Conservation (phyloP, 257 asterid species). For the Euphrasia confusa region DNA sequence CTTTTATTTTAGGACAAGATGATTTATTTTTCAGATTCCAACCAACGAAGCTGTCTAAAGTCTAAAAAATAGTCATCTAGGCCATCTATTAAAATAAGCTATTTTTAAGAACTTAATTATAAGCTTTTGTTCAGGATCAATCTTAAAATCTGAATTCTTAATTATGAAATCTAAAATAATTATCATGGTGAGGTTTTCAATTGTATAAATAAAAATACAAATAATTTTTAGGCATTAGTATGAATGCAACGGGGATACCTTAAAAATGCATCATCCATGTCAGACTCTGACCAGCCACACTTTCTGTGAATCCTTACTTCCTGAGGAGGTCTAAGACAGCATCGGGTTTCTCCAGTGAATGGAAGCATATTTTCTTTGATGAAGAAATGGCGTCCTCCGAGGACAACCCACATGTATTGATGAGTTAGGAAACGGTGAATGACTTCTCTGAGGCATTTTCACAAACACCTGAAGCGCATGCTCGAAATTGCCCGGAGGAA, state of each 20-base stretch:
- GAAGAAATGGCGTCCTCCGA: conserved; percentile 7
- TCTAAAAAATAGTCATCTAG: too few relatives aligned
- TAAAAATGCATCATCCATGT: background rate
- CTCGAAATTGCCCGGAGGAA: background rate
- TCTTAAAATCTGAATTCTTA: too few relatives aligned
- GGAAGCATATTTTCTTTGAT: conserved; percentile 16
- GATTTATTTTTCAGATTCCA: too few relatives aligned
- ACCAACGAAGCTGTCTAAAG: too few relatives aligned
- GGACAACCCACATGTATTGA: conserved; percentile 25
- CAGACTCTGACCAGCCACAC: background rate
- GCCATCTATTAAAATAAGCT: too few relatives aligned
- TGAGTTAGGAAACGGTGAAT: conserved; percentile 24
- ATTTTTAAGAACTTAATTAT: too few relatives aligned
- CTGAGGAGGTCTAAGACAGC: conserved; percentile 15
- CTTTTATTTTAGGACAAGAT: too few relatives aligned
- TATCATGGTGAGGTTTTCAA: too few relatives aligned
- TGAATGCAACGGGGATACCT: background rate
- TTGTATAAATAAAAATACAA: too few relatives aligned
- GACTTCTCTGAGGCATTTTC: conserved; percentile 5
- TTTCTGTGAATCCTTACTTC: conserved; percentile 25
- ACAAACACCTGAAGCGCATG: background rate
- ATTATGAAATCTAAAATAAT: too few relatives aligned
- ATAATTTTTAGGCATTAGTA: too few relatives aligned
- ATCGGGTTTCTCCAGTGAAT: conserved; percentile 3
- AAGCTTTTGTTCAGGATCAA: too few relatives aligned